Evolutionary conservation across 2,329 filamentous ascomycete species (phyloP), one percentile per base, ranked within the genome.

Genomic region (Graphium sp.): DNA sequence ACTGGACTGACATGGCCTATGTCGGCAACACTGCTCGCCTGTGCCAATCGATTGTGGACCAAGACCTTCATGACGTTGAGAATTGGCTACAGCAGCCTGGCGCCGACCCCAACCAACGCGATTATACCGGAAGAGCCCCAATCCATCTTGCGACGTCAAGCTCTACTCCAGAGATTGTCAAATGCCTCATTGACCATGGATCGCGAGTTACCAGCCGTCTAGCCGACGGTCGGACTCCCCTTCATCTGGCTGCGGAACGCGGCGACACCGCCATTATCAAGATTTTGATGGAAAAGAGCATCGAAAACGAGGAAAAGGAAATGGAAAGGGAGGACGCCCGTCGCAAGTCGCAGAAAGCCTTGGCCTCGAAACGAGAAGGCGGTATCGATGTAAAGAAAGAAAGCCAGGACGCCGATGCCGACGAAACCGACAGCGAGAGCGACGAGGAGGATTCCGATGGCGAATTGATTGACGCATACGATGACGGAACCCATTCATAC

Each of bases 1-100:
- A 89, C 43, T 91, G 82, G 80, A 89, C 82, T 1, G 79, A 85
- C 37, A 89, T 91, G 81, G 81, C 82, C 1, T 92, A 91, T 38
- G 64, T 91, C 20, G 79, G 81, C 8, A 80, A 84, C 38, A 85
- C 80, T 2, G 72, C 70, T 21, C 60, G 66, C 11, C 60, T 92
- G 2, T 91, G 80, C 41, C 76, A 84, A 42, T 82, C 79, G 1
- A 91, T 92, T 32, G 70, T 85, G 4, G 73, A 84, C 39, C 58
- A 65, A 2, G 74, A 91, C 46, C 39, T 76, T 4, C 72, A 80
- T 21, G 64, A 70, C 35, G 76, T 91, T 4, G 49, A 69, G 39
- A 67, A 73, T 37, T 91, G 80, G 74, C 58, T 71, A 15, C 52
- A 58, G 5, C 69, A 78, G 40, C 72, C 82, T 33, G 73, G 57